Conservation (phyloP, 192 early-diverging fungal genomes). For the Backusella parvicylindrica region DNA sequence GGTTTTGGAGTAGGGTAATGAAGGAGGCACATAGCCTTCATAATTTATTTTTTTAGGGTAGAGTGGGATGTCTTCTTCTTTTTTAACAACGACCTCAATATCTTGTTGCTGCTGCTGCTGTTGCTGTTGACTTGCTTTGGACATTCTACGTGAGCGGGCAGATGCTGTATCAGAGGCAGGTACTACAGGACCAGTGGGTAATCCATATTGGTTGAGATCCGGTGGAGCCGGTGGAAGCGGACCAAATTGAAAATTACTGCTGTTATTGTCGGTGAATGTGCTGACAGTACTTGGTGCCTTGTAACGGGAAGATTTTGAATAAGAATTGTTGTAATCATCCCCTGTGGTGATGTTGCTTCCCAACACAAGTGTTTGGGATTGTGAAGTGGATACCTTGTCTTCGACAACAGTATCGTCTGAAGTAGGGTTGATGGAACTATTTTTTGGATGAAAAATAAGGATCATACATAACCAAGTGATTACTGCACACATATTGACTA, state of each 20-base stretch:
- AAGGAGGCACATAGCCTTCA: not conserved
- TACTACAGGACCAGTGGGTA: not conserved
- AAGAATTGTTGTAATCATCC: not conserved
- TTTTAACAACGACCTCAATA: not conserved
- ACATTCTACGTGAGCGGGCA: not conserved
- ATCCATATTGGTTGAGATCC: not conserved
- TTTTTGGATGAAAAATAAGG: conserved; percentile 29
- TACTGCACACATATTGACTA: conserved; percentile 19
- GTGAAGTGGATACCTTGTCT: not conserved
- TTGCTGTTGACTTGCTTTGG: not conserved
- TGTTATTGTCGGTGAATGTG: not conserved
- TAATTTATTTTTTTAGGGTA: not conserved
- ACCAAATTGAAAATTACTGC: not conserved
- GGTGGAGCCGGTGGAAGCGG: not conserved
- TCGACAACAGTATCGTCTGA: not conserved
- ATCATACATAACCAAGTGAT: conserved; percentile 23
- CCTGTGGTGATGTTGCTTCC: not conserved
- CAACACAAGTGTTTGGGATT: not conserved
- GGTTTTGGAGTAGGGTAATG: not conserved
- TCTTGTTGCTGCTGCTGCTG: too few relatives aligned
- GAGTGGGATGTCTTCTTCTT: not conserved
- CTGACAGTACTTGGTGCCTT: not conserved
- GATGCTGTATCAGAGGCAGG: not conserved
- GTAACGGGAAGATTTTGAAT: not conserved
- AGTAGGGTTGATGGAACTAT: not conserved